Evolutionary conservation across 257 asterid genomes (phyloP), one percentile per base, ranked within the genome.

Genomic region (Primulina huaijiensis): DNA sequence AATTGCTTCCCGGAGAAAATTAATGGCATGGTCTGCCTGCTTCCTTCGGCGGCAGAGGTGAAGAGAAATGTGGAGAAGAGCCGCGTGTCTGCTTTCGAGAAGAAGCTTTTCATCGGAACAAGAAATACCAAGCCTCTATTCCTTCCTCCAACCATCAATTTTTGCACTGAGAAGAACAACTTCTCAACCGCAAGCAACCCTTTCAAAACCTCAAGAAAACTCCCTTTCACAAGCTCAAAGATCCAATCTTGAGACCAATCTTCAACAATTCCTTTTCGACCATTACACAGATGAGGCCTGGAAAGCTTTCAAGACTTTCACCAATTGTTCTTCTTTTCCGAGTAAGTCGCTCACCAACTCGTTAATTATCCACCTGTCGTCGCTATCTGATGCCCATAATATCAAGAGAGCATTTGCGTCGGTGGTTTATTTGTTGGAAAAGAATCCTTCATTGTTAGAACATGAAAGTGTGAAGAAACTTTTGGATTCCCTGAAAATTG

Each of bases 231-330:
- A 79, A 53, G 77, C 77, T 69, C 89, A 83, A 67, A 83, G 81
- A 64, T 78, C 83, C 74, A 31, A 82, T 43, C 83, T 87, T 64
- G 92, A 89, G 58, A 59, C 85, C 20, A 37, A 77, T 7, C 87
- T 94, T 59, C 79, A 77, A 43, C 67, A 79, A 46, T 87, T 92
- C 58, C 88, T 94, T 35, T 58, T 16, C 60, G 40, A 29, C 12
- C 62, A 66, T 73, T 79, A 89, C 81, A 94, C 92, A 9, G 99
- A 94, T 79, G 96, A 87, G 72, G 99, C 96, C 20, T 94, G 99
- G 99, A 94, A 89, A 64, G 85, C 96, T 37, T 94, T 94, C 89
- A 94, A 91, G 85, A 38, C 90, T 3, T 88, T 94, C 53, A 86
- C 96, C 20, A 77, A 72, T 62, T 46, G 67, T 69, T 79, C 92